A percentile compares a stretch with the other conserved stretches of the same genome.
phyloP scores from a whole-genome alignment of 495 filamentous ascomycete genomes.

The Lophiotrema nucula region DNA sequence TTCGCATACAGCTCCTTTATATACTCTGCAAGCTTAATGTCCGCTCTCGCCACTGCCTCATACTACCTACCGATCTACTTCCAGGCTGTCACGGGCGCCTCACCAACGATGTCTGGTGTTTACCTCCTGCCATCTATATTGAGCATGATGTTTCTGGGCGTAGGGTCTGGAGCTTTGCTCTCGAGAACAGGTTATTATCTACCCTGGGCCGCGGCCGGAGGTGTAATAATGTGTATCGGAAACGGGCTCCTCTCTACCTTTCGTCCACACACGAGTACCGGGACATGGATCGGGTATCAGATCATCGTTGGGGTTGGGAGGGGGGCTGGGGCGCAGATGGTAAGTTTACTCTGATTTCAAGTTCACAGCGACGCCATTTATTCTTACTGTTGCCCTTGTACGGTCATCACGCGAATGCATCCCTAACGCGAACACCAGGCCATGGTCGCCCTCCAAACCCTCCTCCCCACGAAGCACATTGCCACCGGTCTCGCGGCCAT shows the following conservation, averaged over 20 bases:
- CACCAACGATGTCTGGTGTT: slow-evolving; percentile 36
- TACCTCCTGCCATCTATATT: slow-evolving; percentile 9
- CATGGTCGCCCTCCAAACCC: slow-evolving; percentile 11
- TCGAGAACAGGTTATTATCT: slow-evolving; percentile 70
- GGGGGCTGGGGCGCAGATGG: neutral
- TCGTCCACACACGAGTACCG: slow-evolving; percentile 47
- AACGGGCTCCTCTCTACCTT: slow-evolving; percentile 69
- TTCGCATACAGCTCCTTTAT: neutral
- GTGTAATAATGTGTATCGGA: slow-evolving; percentile 62
- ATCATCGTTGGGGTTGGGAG: slow-evolving; percentile 59
- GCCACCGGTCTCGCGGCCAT: slow-evolving; percentile 10
- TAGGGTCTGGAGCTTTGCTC: neutral
- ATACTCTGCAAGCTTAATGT: neutral
- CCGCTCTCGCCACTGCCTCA: neutral
- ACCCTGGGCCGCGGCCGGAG: slow-evolving; percentile 63
- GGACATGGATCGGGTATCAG: slow-evolving; percentile 77
- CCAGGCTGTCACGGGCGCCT: slow-evolving; percentile 39
- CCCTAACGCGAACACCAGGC: too few species aligned
- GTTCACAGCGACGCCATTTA: too few species aligned
- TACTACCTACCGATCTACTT: slow-evolving; percentile 45
- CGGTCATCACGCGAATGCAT: too few species aligned
- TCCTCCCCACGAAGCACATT: neutral
- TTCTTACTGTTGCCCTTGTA: too few species aligned
- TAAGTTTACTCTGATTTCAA: too few species aligned
- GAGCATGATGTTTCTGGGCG: neutral